phyloP scores from a whole-genome alignment of 495 filamentous ascomycete species.

The Aspergillus biplanus region DNA sequence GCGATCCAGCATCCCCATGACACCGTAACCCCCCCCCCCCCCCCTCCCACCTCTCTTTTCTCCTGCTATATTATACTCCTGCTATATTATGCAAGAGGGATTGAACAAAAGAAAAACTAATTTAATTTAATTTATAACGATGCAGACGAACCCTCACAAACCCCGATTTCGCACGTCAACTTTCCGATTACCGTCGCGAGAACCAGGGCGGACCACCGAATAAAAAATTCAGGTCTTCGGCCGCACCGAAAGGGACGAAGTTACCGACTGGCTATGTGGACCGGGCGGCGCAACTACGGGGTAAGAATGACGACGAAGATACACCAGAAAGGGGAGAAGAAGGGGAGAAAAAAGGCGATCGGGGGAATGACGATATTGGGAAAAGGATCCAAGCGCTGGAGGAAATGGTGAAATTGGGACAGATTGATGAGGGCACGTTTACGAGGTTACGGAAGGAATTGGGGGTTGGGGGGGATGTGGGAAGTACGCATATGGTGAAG shows the following conservation, averaged over 20 bases:
- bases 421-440: constrained; percentile 77
- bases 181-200: constrained; percentile 73
- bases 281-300: constrained; percentile 66
- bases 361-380: constrained; percentile 49
- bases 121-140: constrained; percentile 24
- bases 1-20: constrained; percentile 83
- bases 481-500: constrained; percentile 84
- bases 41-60: neutral
- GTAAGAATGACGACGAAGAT: neutral
- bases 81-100: too few species aligned
- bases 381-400: constrained; percentile 77
- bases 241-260: constrained; percentile 82
- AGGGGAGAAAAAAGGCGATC: constrained; percentile 38
- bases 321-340: neutral
- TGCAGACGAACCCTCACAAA: constrained; percentile 68
- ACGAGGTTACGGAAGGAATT: constrained; percentile 73
- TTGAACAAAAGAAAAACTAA: neutral
- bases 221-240: constrained; percentile 76
- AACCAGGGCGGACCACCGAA: constrained; percentile 40
- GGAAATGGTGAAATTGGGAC: constrained; percentile 77
- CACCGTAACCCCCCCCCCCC: constrained; percentile 58
- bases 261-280: constrained; percentile 82
- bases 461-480: constrained; percentile 75
- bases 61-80: too few species aligned
- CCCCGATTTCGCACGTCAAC: constrained; percentile 80